Conservation (phyloP, 768 basidiomycete genomes). For the Tylopilus sp. region DNA sequence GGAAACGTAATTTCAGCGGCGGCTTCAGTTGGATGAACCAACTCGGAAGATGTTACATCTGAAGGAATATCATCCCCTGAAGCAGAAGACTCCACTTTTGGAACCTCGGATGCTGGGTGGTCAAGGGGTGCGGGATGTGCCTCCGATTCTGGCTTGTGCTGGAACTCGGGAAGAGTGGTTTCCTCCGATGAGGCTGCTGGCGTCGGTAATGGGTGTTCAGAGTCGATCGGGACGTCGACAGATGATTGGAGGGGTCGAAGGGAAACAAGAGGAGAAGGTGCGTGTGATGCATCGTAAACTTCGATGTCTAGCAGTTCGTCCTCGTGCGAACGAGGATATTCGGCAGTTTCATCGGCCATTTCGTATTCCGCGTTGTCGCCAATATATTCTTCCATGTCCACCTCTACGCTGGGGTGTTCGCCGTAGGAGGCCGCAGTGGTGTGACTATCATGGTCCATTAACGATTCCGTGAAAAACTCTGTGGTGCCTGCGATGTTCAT, state of each 20-base stretch:
- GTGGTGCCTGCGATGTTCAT: conserved; percentile 47
- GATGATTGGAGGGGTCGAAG: conserved; percentile 13
- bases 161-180: conserved; percentile 1
- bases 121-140: conserved; percentile 13
- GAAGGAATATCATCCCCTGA: conserved; percentile 8
- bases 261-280: conserved; percentile 26
- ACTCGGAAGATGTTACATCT: conserved; percentile 3
- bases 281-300: conserved; percentile 38
- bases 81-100: conserved; percentile 15
- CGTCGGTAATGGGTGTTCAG: conserved; percentile 10
- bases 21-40: conserved; percentile 6
- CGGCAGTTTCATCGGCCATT: conserved; percentile 33
- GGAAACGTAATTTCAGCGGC: conserved; percentile 3
- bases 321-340: conserved; percentile 18
- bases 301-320: conserved; percentile 38
- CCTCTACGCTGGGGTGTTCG: conserved; percentile 48
- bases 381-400: conserved; percentile 62
- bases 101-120: conserved; percentile 12
- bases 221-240: conserved; percentile 13
- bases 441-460: conserved; percentile 58
- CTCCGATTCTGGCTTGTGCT: conserved; percentile 10
- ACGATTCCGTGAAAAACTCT: conserved; percentile 49
- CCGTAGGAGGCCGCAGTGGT: conserved; percentile 23
- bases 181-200: conserved; percentile 6
- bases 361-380: conserved; percentile 49